These are phyloP conservation scores for Moesziomyces sp. DNA, from an alignment of 1,284 basidiomycete species.

Conservation along the genomic window DNA sequence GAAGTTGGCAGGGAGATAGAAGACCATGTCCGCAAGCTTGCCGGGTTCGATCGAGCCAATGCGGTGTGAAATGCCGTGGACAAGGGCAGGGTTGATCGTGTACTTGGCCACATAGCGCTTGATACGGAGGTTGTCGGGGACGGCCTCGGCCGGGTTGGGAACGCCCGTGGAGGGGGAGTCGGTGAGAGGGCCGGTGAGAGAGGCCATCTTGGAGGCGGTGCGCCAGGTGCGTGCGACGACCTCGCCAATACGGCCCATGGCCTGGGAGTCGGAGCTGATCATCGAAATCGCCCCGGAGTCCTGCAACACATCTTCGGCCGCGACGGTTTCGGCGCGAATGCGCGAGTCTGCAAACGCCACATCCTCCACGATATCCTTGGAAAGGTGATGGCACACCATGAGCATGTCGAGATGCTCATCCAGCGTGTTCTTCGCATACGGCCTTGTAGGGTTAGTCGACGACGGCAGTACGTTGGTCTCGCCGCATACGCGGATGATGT, in stretches of 20 bases:
- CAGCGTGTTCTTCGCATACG: conserved; percentile 89
- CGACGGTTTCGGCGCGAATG: conserved; percentile 94
- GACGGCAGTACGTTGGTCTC: conserved; percentile 91
- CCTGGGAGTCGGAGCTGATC: conserved; percentile 94
- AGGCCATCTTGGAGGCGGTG: conserved; percentile 93
- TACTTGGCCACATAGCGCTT: conserved; percentile 97
- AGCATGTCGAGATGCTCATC: conserved; percentile 99
- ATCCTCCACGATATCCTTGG: conserved; percentile 78
- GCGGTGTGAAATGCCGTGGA: conserved; percentile 88
- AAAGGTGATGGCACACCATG: conserved; percentile 76
- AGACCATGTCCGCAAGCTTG: conserved; percentile 88
- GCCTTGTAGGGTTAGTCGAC: conserved; percentile 96
- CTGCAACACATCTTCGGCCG: conserved; percentile 96
- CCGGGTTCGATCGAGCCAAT: conserved; percentile 86
- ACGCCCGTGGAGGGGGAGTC: not conserved
- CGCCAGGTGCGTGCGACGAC: conserved; percentile 94
- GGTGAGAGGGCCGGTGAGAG: conserved; percentile 78
- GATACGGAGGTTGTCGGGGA: conserved; percentile 90
- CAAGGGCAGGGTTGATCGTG: conserved; percentile 95
- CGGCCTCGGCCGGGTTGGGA: conserved; percentile 70
- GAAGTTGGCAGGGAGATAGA: conserved; percentile 94
- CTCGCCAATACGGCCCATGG: conserved; percentile 95
- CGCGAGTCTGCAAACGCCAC: conserved; percentile 96
- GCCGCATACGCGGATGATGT: conserved; percentile 95
- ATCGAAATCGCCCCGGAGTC: conserved; percentile 93